Base-by-base conservation (phyloP, 768 basidiomycete species). In the Pisolithus microcarpus region DNA sequence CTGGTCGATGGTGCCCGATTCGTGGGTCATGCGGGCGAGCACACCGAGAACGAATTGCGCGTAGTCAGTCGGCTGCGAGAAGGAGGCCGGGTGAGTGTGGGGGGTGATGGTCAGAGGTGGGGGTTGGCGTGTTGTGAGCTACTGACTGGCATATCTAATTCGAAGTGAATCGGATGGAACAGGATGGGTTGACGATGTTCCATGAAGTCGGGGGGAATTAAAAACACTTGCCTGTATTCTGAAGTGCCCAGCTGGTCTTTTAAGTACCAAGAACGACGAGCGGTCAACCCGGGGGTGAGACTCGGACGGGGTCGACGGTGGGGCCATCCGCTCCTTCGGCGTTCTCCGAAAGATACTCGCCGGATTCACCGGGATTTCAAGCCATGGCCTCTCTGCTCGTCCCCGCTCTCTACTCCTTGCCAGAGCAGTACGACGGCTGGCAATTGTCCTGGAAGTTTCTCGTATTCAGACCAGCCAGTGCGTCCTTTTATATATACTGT, bases 391-490 rank as follows among this genome's bases (percentile, higher is more conserved):
- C 55, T 36, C 61, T 34, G 34, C 34, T 88, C 55, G 79, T 81
- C 5, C 86, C 86, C 10, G 74, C 80, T 0, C 78, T 81, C 3
- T 70, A 81, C 49, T 60, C 75, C 31, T 72, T 78, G 21, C 68
- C 73, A 10, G 67, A 70, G 7, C 72, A 85, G 7, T 96, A 92
- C 65, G 75, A 85, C 34, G 92, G 91, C 18, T 66, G 79, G 43
- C 78, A 96, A 66, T 84, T 73, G 65, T 75, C 70, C 55, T 93
- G 85, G 84, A 83, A 76, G 62, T 72, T 81, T 50, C 69, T 96
- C 58, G 80, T 84, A 36, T 90, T 95, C 70, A 76, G 91, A 39
- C 93, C 92, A 18, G 87, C 84, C 8, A 63, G 85, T 85, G 61
- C 57, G 83, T 72, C n/a, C 13, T 16, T 23, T 23, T 4, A 23